Conservation (phyloP, 1,139 yeast species). For the Pichia cactophila region DNA sequence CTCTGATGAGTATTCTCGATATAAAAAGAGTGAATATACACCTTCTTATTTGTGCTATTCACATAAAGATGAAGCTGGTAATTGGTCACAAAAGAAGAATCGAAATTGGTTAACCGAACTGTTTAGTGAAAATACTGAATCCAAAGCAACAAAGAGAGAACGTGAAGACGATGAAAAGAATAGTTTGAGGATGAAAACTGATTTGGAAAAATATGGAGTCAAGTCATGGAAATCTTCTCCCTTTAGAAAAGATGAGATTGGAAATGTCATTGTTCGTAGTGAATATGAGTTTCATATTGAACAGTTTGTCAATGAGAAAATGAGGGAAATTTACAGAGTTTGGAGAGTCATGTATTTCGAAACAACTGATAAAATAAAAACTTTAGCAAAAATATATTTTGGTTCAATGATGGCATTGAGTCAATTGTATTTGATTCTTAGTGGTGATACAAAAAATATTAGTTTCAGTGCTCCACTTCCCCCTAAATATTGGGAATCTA, state of each 20-base stretch:
- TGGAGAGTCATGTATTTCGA: slow-evolving; percentile 12
- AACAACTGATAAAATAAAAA: not conserved
- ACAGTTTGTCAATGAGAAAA: slow-evolving; percentile 1
- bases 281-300: slow-evolving; percentile 13
- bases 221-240: slow-evolving; percentile 2
- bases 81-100: slow-evolving; percentile 8
- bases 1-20: slow-evolving; percentile 1
- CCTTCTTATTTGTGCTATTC: slow-evolving; percentile 5
- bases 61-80: not conserved
- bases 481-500: not conserved
- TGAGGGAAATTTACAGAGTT: slow-evolving; percentile 9
- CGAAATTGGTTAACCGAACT: slow-evolving; percentile 4
- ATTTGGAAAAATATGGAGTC: slow-evolving; percentile 1
- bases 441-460: not conserved
- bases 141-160: not conserved
- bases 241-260: slow-evolving; percentile 1
- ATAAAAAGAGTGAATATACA: slow-evolving; percentile 1
- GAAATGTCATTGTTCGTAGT: slow-evolving; percentile 2
- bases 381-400: not conserved
- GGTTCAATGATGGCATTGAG: not conserved
- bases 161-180: not conserved
- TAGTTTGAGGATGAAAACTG: not conserved
- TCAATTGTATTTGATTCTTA: not conserved
- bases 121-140: not conserved
- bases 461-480: not conserved